phyloP scores from a whole-genome alignment of 108 stramenopile species.

The Cyclotella baltica region DNA sequence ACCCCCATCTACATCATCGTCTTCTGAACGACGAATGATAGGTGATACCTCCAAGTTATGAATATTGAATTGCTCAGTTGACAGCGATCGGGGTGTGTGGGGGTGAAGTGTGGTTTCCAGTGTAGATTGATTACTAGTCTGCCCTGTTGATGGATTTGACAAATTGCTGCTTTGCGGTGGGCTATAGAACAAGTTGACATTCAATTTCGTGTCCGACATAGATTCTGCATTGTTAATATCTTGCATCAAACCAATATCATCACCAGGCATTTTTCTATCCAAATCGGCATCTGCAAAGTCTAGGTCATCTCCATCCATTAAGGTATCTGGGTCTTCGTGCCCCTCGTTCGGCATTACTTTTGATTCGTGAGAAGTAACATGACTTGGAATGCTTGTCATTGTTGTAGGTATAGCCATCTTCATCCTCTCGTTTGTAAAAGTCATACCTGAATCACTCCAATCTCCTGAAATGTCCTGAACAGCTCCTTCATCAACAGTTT shows the following conservation, averaged over 20 bases:
- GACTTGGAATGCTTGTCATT: slow-evolving; percentile 5
- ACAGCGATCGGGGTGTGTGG: slow-evolving; percentile 37
- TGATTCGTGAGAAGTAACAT: slow-evolving; percentile 7
- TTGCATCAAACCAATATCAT: slow-evolving; percentile 16
- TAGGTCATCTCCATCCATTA: slow-evolving; percentile 51
- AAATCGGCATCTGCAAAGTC: slow-evolving; percentile 13
- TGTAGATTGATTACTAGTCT: slow-evolving; percentile 20
- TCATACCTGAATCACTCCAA: slow-evolving; percentile 36
- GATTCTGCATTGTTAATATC: no score
- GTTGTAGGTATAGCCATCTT: slow-evolving; percentile 2
- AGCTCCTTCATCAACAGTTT: slow-evolving; percentile 11
- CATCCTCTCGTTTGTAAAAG: slow-evolving; percentile 19
- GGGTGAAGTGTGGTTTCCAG: slow-evolving; percentile 36
- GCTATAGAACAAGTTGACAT: slow-evolving; percentile 59
- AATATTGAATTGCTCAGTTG: slow-evolving; percentile 31
- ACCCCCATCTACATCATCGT: slow-evolving; percentile 31
- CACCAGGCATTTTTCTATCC: slow-evolving; percentile 44
- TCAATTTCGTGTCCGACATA: slow-evolving; percentile 64
- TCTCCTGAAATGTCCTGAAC: slow-evolving; percentile 42
- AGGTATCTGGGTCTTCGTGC: slow-evolving; percentile 36
- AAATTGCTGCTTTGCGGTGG: slow-evolving; percentile 11
- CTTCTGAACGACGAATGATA: slow-evolving; percentile 41
- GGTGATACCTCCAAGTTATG: slow-evolving; percentile 46
- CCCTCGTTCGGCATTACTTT: slow-evolving; percentile 24
- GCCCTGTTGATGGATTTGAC: background rate